A percentile compares a stretch with the other conserved stretches of the same genome.
These are phyloP conservation scores for Saccharomyces hybrid DNA, from an alignment of 1,139 yeast species.

Conservation along the genomic window DNA sequence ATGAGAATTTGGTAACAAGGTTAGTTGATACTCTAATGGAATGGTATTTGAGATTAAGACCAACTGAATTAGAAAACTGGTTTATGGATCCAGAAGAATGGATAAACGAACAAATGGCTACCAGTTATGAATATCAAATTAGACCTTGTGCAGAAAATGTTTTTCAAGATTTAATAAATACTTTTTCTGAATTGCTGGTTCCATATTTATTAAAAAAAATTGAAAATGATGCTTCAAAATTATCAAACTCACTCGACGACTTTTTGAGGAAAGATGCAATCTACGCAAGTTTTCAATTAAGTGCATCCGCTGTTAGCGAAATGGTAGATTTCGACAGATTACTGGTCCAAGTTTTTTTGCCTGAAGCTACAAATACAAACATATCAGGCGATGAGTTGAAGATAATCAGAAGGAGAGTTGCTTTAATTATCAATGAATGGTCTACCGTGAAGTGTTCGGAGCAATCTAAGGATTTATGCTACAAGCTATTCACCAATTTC, in stretches of 20 bases:
- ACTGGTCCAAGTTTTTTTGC: slow-evolving; percentile 53
- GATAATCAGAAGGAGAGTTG: slow-evolving; percentile 69
- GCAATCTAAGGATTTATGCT: slow-evolving; percentile 52
- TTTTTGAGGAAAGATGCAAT: slow-evolving; percentile 71
- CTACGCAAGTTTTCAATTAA: slow-evolving; percentile 72
- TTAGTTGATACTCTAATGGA: slow-evolving; percentile 60
- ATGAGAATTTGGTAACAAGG: slow-evolving; percentile 46
- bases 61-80: slow-evolving; percentile 78
- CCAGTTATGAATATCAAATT: slow-evolving; percentile 77
- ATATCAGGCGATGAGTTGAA: slow-evolving; percentile 34
- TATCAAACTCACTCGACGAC: slow-evolving; percentile 38
- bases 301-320: slow-evolving; percentile 59
- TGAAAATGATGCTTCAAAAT: slow-evolving; percentile 36
- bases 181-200: slow-evolving; percentile 55
- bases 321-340: slow-evolving; percentile 57
- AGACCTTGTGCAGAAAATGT: slow-evolving; percentile 85
- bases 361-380: slow-evolving; percentile 42
- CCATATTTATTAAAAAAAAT: slow-evolving; percentile 59
- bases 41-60: slow-evolving; percentile 66
- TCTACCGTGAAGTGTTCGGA: slow-evolving; percentile 55
- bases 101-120: slow-evolving; percentile 71
- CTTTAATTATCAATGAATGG: slow-evolving; percentile 78
- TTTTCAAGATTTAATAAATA: slow-evolving; percentile 64
- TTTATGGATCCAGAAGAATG: slow-evolving; percentile 83
- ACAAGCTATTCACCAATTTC: slow-evolving; percentile 42